phyloP scores from a whole-genome alignment of 2,329 filamentous ascomycete species.

The Pseudopithomyces chartarum region DNA sequence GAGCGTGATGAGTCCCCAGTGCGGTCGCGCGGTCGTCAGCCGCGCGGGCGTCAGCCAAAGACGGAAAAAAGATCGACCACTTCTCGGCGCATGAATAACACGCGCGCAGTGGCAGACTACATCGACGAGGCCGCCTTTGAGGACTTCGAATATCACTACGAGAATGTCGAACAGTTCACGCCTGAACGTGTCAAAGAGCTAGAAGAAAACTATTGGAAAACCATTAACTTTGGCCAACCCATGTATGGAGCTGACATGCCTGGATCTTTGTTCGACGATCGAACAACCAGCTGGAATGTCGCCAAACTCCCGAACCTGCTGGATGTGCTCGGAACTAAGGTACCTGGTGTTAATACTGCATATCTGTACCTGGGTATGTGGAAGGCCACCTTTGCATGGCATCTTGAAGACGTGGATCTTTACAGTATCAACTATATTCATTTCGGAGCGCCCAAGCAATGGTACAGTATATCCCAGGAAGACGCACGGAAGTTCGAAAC shows the following conservation, averaged over 20 bases:
- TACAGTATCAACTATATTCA: conserved; percentile 99
- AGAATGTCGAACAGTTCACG: conserved; percentile 83
- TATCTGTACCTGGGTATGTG: conserved; percentile 99
- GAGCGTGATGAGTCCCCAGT: conserved; percentile 55
- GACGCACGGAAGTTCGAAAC: conserved; percentile 91
- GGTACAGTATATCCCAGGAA: conserved; percentile 98
- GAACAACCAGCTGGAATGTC: conserved; percentile 86
- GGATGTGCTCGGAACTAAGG: conserved; percentile 91
- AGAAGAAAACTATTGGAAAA: conserved; percentile 96
- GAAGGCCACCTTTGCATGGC: conserved; percentile 99
- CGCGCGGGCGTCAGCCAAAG: conserved; percentile 23
- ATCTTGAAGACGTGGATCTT: conserved; percentile 95
- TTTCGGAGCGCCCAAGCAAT: conserved; percentile 97
- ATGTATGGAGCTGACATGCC: conserved; percentile 97
- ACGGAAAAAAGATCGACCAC: conserved; percentile 70
- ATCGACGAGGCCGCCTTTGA: conserved; percentile 91
- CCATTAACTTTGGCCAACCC: conserved; percentile 89
- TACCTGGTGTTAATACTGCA: conserved; percentile 96
- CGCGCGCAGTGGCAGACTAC: conserved; percentile 74
- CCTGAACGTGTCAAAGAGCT: conserved; percentile 91
- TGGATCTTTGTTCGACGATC: conserved; percentile 89
- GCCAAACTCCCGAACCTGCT: conserved; percentile 92
- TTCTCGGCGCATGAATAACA: conserved; percentile 84
- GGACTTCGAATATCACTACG: conserved; percentile 87
- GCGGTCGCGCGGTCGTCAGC: conserved; percentile 61